Evolutionary conservation across 148 eudicot species (phyloP).

Genomic region (Limonium bicolor): DNA sequence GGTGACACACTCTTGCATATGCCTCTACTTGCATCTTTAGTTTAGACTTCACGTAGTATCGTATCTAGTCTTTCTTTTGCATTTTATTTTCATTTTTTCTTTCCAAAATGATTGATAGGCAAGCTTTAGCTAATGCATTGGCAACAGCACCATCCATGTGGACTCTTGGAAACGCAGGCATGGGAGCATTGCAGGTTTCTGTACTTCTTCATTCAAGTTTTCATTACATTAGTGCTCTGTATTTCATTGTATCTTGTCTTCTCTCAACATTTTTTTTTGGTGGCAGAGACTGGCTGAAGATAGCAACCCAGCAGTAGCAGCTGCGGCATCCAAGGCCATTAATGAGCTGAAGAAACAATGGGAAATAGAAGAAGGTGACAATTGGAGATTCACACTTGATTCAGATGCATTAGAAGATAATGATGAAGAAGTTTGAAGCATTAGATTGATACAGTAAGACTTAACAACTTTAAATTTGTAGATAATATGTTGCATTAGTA

Average conservation of each 20-base stretch:
- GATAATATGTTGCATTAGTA: no score
- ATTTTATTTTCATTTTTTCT: background rate
- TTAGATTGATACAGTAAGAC: background rate
- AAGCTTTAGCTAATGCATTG: conserved; percentile 88
- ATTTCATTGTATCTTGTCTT: background rate
- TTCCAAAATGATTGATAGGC: conserved; percentile 20
- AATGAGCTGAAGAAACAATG: conserved; percentile 76
- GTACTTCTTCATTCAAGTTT: background rate
- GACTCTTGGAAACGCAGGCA: conserved; percentile 99
- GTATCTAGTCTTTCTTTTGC: background rate
- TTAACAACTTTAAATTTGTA: no score
- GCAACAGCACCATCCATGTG: conserved; percentile 97
- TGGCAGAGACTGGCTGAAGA: conserved; percentile 88
- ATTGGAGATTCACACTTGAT: conserved; percentile 73
- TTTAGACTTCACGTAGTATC: background rate
- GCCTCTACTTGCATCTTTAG: background rate
- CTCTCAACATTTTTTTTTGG: background rate
- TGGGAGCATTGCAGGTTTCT: conserved; percentile 95
- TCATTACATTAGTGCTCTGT: background rate
- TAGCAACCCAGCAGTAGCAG: conserved; percentile 79
- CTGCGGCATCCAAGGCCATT: conserved; percentile 75
- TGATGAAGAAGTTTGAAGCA: conserved; percentile 4
- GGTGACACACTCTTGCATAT: no score
- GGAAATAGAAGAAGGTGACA: conserved; percentile 91
- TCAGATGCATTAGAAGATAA: conserved; percentile 13